Base-by-base conservation (phyloP, 2,329 filamentous ascomycete species). In the Ophiognomonia clavigignenti-juglandacearum region DNA sequence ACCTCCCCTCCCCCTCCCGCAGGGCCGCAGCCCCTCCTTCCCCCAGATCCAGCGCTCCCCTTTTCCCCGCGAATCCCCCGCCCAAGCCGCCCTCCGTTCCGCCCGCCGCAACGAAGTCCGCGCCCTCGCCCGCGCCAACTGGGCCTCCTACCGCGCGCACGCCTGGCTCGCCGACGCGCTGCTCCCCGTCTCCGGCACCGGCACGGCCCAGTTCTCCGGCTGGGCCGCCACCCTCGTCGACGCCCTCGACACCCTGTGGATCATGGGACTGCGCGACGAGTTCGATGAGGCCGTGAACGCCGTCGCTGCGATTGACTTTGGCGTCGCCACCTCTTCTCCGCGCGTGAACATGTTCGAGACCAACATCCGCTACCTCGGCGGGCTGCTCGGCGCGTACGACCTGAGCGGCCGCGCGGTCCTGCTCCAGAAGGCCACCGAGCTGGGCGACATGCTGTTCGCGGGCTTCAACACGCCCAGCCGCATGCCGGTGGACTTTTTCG, bases 151-250 rank as follows among this genome's bases (percentile, higher is more conserved):
- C 53, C 69, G 66, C 49, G 60, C 64, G 42, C 59, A 71, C 52
- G 73, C 73, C 0, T 77, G 73, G 72, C 52, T 69, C 52, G 67
- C 69, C 40, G 73, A 76, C 51, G 73, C 74, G 49, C 56, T 76
- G 10, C 63, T 61, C 49, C 73, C 73, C 10, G 59, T 74, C 6
- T 66, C 67, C 26, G 69, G 68, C 39, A 36, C 62, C 10, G 68
- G 56, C 37, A 63, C 59, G n/a, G 68, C 73, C 46, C 59, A 62
- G n/a, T 75, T 76, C 54, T 68, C 67, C 5, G 69, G 69, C 26
- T 77, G 76, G 65, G 71, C 67, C 13, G 76, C 74, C 9, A 77
- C 74, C 2, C 58, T 79, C 32, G 71, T 79, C 6, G 76, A 79
- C 56, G 61, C 71, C 0, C 62, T 79, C 16, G 75, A 78, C 52